phyloP scores from a whole-genome alignment of 768 basidiomycete genomes.

The Boletus rufocinnamomeus region DNA sequence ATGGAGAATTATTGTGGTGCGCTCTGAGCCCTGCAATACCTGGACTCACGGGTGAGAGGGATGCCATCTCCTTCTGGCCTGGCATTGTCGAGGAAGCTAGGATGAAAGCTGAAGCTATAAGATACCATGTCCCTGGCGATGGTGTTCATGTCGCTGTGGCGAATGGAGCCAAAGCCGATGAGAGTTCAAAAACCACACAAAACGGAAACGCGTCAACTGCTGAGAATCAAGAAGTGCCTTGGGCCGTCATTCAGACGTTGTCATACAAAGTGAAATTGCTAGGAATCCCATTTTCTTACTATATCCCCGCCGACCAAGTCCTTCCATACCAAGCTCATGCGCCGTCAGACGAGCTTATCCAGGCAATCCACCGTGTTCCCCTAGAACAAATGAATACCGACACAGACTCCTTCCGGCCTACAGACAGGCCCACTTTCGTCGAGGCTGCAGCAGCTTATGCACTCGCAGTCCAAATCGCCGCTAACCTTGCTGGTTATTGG shows the following conservation, averaged over 20 bases:
- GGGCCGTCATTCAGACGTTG: constrained; percentile 61
- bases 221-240: constrained; percentile 40
- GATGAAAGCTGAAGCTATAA: constrained; percentile 47
- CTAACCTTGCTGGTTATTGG: constrained; percentile 65
- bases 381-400: constrained; percentile 46
- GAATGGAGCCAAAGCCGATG: constrained; percentile 13
- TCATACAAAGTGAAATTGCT: constrained; percentile 71
- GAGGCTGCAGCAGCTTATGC: constrained; percentile 65
- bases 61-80: constrained; percentile 72
- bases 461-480: constrained; percentile 71
- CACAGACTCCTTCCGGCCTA: constrained; percentile 55
- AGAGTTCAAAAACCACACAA: constrained; percentile 1
- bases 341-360: constrained; percentile 53
- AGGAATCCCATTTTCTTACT: constrained; percentile 50
- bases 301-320: constrained; percentile 56
- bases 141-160: not conserved
- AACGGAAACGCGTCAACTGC: constrained; percentile 14
- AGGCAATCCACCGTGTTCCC: constrained; percentile 48
- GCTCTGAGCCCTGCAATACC: constrained; percentile 53
- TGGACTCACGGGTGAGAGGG: constrained; percentile 38
- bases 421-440: constrained; percentile 38
- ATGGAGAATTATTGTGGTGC: constrained; percentile 74
- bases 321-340: constrained; percentile 76
- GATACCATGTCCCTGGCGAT: constrained; percentile 22
- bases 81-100: constrained; percentile 61